These are phyloP conservation scores for Malus asiatica DNA, from an alignment of 306 rosid genomes.

Conservation along the genomic window DNA sequence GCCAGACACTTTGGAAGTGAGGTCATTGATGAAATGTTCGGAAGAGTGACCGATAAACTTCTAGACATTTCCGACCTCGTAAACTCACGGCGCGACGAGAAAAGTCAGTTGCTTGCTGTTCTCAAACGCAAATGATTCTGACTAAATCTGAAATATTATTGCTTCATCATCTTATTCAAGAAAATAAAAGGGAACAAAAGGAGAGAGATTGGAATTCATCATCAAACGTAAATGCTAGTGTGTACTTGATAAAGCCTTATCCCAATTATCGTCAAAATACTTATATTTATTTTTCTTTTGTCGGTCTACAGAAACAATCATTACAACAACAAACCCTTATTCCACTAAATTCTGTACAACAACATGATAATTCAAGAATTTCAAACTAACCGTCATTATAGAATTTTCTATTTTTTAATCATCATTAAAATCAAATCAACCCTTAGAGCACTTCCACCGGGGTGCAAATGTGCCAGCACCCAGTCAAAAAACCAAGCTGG, in stretches of 20 bases:
- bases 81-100: slow-evolving; percentile 21
- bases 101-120: slow-evolving; percentile 28
- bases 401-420: too few species aligned
- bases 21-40: slow-evolving; percentile 28
- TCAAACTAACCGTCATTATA: neutral
- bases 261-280: neutral
- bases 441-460: too few species aligned
- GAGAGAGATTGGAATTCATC: neutral
- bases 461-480: too few species aligned
- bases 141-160: too few species aligned
- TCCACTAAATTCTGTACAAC: too few species aligned
- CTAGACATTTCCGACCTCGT: neutral
- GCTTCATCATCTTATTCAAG: neutral
- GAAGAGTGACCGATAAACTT: slow-evolving; percentile 16
- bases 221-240: neutral
- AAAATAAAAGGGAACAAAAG: neutral
- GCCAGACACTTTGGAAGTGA: slow-evolving; percentile 24
- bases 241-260: neutral
- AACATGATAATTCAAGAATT: neutral
- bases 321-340: too few species aligned
- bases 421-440: too few species aligned
- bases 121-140: slow-evolving; percentile 27
- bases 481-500: too few species aligned
- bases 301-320: neutral
- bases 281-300: neutral